Base-by-base conservation (phyloP, 1,284 basidiomycete genomes). In the Leccinum pachyderme region DNA sequence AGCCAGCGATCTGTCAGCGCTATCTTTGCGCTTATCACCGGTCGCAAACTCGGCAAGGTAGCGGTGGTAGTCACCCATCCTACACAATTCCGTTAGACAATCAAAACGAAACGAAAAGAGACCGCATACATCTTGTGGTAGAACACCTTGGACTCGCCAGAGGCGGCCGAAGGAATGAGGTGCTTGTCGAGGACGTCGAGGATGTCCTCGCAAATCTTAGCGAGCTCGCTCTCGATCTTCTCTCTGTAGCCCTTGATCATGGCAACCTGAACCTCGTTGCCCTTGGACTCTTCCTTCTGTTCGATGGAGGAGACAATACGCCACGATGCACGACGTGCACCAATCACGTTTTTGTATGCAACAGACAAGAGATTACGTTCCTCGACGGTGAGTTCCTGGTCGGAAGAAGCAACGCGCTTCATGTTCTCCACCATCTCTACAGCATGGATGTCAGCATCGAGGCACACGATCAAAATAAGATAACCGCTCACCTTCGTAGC, bases 21-120 rank as follows among this genome's bases (percentile, higher is more conserved):
- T 93, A 72, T 94, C 93, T 83, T 97, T 96, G 77, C 96, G 91
- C 87, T 96, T 96, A 80, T 98, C 95, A 69, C 96, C 96, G 54
- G 94, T 95, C 58, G 97, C 96, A 72, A 99, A 99, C 81, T 99
- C 96, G 70, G 97, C 96, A 65, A 99, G 93, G 81, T 98, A 99
- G 70, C 96, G 95, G 86, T 99, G 96, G 81, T 99, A 99, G 79
- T 99, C 97, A 76, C 97, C 96, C 97, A 96, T 99, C 94, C 95
- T 97, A 33, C 2, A 51, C 2, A 18, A 52, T 6, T 8, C 5
- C 0, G 39, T 60, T 6, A 70, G 6, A 37, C 24, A 3, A 2
- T 1, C 54, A 13, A 8, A 3, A 25, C n/a, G 39, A 48, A 1
- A 27, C 24, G 6, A 51, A 22, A 41, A 51, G 44, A 27, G 27